Base-by-base conservation (phyloP, 805 yeast species). In the Sugiyamaella floridensis region DNA sequence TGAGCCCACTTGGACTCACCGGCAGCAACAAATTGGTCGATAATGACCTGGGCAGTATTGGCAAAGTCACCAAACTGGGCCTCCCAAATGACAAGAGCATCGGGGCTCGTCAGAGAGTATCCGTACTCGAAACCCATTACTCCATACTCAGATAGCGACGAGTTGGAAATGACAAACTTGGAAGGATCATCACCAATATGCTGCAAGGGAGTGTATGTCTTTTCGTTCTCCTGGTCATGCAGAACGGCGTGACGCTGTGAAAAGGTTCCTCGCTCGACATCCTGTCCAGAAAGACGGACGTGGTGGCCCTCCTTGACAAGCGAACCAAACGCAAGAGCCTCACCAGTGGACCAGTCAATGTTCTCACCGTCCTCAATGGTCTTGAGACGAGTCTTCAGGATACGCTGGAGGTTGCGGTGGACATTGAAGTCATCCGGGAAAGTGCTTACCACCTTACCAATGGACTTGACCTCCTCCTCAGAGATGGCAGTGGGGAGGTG, bases 21-120 rank as follows among this genome's bases (percentile, higher is more conserved):
- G 68, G 90, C 88, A 45, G 97, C 86, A 67, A 93, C 81, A 71
- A 93, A 93, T 77, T 93, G 99, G 72, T 93, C 99, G 63, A 88
- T 79, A 63, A 93, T 86, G 59, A 93, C 98, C 77, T 93, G 99
- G 16, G 97, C 99, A 61, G 98, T 93, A 80, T 93, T 93, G 66
- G 99, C 99, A 67, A 93, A 93, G 76, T 93, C 99, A 81, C 99
- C 99, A 65, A 93, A 93, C 78, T 93, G 99, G 54, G 98, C 99
- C 76, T 93, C 99, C 99, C 99, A 93, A 77, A 86, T 85, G 49
- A 92, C 97, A 55, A 88, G 81, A 51, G 97, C 93, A 68, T 93
- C 97, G 62, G 99, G 99, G 49, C 95, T 87, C 56, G 97, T 88
- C 73, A 93, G 79, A 7, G 98, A 92, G 78, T 93, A 93, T 76